Evolutionary conservation across 148 eudicot genomes (phyloP), one percentile per base, ranked within the genome.

Genomic region (Dysphania ambrosioides): DNA sequence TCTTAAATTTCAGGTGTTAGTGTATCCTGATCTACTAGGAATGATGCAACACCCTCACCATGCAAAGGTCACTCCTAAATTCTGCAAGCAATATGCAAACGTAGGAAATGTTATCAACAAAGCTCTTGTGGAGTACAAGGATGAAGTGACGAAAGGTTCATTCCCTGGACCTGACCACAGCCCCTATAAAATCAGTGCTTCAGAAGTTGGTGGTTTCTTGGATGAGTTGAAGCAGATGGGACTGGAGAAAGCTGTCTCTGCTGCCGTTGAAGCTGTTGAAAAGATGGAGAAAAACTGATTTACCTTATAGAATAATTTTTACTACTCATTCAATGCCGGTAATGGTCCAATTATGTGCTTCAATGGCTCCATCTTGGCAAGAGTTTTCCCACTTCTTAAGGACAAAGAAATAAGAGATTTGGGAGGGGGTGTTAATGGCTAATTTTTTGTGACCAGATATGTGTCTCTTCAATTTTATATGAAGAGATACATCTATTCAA

Each of bases 31-130:
- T 85, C 86, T 95, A 27, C 76, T 95, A 66, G 98, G 98, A 80
- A 92, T 95, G 98, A 27, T 95, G 88, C 98, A 92, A 79, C 98
- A 95, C 79, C 97, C 98, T 10, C 97, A 92, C 81, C 98, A 95
- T 68, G 98, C 98, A 72, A 93, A 95, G 99, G 97, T 92, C 68
- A 90, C 95, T 53, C 99, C 96, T 8, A 95, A 95, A 81, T 92
- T 95, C 88, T 88, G 99, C 84, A 95, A 95, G 81, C 96, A 92
- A 75, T 95, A 82, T 73, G 96, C 83, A 0, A 83, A 66, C 5
- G 92, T 95, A 24, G 99, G 99, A 66, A 91, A 90, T 53, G 87
- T 80, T 63, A 95, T 95, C 70, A 92, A 89, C 88, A 90, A 87
- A 84, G 96, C 99, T 70, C 90, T 95, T 70, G 71, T 71, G 35